Percentiles rank a stretch among this genome's conserved stretches.
phyloP scores from a whole-genome alignment of 768 basidiomycete species.

The Mrakia hoshinonis region DNA sequence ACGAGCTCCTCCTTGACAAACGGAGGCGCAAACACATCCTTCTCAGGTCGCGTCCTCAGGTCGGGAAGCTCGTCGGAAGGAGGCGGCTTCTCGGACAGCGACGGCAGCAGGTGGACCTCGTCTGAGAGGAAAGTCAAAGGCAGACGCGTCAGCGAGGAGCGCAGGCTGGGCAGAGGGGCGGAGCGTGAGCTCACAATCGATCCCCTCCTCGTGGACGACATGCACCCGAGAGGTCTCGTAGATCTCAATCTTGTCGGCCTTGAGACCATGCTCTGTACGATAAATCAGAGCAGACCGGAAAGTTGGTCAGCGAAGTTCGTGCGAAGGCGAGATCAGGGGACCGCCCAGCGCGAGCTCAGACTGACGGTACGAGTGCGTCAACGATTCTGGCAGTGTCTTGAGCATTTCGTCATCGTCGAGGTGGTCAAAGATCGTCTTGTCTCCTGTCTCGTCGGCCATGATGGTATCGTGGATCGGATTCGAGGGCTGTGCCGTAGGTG shows the following conservation, averaged over 20 bases:
- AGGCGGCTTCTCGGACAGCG: slow-evolving; percentile 13
- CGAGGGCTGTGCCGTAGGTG: too few species aligned
- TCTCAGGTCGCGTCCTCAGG: background rate
- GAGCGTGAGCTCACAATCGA: slow-evolving; percentile 10
- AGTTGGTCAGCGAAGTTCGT: too few species aligned
- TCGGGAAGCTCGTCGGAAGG: slow-evolving; percentile 21
- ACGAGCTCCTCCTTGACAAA: slow-evolving; percentile 17
- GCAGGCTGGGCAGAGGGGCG: background rate
- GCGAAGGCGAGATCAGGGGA: too few species aligned
- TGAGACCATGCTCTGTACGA: background rate
- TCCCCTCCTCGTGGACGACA: background rate
- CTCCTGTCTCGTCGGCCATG: too few species aligned
- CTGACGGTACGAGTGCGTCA: too few species aligned
- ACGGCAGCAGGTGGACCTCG: slow-evolving; percentile 13
- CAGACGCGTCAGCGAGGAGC: background rate
- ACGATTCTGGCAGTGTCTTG: too few species aligned
- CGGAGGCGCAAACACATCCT: slow-evolving; percentile 18
- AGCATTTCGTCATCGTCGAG: too few species aligned
- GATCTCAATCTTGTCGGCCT: slow-evolving; percentile 17
- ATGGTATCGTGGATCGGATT: too few species aligned
- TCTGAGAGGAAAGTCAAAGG: background rate
- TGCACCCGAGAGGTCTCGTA: slow-evolving; percentile 11
- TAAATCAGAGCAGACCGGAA: background rate
- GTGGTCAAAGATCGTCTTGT: too few species aligned
- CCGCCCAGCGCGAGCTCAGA: too few species aligned